Evolutionary conservation across 2,329 filamentous ascomycete genomes (phyloP).

Genomic region (Emergomyces orientalis): DNA sequence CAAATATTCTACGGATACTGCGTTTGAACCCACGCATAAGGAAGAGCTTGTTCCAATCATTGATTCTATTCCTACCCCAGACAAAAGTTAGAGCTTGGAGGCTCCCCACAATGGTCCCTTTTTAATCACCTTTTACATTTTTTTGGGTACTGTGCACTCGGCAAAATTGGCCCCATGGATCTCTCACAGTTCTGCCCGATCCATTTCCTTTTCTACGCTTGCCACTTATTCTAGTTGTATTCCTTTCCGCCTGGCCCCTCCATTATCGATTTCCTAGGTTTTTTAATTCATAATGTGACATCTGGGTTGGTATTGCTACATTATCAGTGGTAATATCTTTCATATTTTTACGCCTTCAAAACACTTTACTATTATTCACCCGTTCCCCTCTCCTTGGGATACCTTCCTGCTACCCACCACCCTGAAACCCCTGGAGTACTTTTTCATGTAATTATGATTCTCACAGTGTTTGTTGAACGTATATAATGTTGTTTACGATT

Average conservation of each 20-base stretch:
- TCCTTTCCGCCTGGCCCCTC: not conserved
- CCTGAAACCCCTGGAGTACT: not conserved
- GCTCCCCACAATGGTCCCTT: not conserved
- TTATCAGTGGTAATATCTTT: not conserved
- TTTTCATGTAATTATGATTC: not conserved
- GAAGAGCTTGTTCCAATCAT: slow-evolving; percentile 27
- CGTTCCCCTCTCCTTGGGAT: no score
- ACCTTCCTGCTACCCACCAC: no score
- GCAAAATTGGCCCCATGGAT: not conserved
- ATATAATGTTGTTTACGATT: not conserved
- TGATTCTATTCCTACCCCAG: slow-evolving; percentile 9
- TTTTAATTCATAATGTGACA: not conserved
- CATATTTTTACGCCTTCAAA: not conserved
- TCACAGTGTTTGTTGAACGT: not conserved
- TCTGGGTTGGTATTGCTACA: not conserved
- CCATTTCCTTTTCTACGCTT: not conserved
- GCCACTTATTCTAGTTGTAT: not conserved
- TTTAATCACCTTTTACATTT: slow-evolving; percentile 5
- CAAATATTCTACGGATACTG: slow-evolving; percentile 17
- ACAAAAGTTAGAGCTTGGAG: not conserved
- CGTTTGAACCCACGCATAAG: slow-evolving; percentile 26
- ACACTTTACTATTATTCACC: not conserved
- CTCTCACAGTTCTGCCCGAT: not conserved
- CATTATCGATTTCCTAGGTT: not conserved
- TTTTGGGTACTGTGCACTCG: not conserved